Base-by-base conservation (phyloP, 352 stramenopile species). In the Phytophthora syringae region DNA sequence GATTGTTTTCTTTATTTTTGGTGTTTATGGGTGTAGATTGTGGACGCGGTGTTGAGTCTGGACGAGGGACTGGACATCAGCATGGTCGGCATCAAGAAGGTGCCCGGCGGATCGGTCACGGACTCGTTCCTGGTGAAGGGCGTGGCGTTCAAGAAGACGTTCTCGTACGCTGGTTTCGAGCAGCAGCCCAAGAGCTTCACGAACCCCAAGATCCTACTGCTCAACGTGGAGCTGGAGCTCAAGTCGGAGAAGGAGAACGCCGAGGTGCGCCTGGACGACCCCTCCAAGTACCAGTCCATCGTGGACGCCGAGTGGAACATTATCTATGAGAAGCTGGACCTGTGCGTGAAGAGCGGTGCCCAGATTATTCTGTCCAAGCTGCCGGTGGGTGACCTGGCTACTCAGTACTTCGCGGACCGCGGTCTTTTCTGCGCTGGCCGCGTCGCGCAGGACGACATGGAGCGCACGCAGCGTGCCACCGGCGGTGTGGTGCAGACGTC, bases 91-190 rank as follows among this genome's bases (percentile, higher is more conserved):
- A 89, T 99, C 44, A 99, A 99, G 83, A 99, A 99, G 77, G 97
- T 99, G 27, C 92, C 95, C 7, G 98, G 98, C 49, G 98, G 97
- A 16, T 98, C 97, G 42, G 97, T 99, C 25, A 98, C 94, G 52
- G 94, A 99, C 73, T 99, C 95, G 54, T 99, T 99, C 77, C 82
- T 99, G 6, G 97, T 99, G 12, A 85, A 97, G 57, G 97, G 97
- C 24, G 98, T 99, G 3, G 98, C 98, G 3, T 99, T 99, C 86
- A 98, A 99, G 82, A 99, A 99, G 82, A 99, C 98, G 22, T 99
- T 99, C 74, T 98, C 92, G 52, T 99, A 99, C 76, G 98, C 98
- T 7, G 98, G 98, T n/a, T 99, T 99, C 71, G 98, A 99, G 82
- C 97, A 99, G 89, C 98, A 99, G 91, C 98, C 97, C 40, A 99